Base-by-base conservation (phyloP, 2,329 filamentous ascomycete species). In the Erysiphe pisi region DNA sequence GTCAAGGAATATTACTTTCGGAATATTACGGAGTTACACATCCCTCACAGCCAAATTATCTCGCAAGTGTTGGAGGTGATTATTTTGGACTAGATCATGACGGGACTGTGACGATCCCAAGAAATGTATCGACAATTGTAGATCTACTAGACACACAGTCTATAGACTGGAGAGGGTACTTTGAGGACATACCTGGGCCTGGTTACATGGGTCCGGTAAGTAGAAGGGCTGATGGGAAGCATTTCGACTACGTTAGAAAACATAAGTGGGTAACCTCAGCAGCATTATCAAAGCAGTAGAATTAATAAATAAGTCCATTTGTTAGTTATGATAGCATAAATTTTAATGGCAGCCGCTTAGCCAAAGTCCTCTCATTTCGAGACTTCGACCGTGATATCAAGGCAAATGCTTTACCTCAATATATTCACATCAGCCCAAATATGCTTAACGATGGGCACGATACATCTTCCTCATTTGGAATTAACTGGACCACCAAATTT, bases 381-480 rank as follows among this genome's bases (percentile, higher is more conserved):
- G 84, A 86, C 77, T 91, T 92, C 82, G 83, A 87, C 58, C 82
- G 84, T 11, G 89, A 91, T 79, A 82, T 91, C 36, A 82, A 84
- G 40, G 84, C 84, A 65, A 83, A 88, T 78, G 82, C 83, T 12
- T 84, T 92, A 16, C 90, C 90, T 2, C 90, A 92, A 81, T 91
- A 89, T 83, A 85, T 86, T 58, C 88, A 89, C 82, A 86, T 89
- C 82, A 86, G 86, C 0, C 89, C 88, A 0, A 86, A 90, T 81
- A 89, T 89, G 87, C 85, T 88, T 71, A 87, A 88, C 78, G 88
- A 91, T 80, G 90, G 89, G 20, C 90, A 92, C 79, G 83, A 89
- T 79, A 85, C 85, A 2, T 84, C 84, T 4, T 84, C 89, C 14
- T 84, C 84, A n/a, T 84, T 83, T 71, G 85, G 86, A 2, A 84